Base-by-base conservation (phyloP, 768 basidiomycete species). In the Lentinula boryana region DNA sequence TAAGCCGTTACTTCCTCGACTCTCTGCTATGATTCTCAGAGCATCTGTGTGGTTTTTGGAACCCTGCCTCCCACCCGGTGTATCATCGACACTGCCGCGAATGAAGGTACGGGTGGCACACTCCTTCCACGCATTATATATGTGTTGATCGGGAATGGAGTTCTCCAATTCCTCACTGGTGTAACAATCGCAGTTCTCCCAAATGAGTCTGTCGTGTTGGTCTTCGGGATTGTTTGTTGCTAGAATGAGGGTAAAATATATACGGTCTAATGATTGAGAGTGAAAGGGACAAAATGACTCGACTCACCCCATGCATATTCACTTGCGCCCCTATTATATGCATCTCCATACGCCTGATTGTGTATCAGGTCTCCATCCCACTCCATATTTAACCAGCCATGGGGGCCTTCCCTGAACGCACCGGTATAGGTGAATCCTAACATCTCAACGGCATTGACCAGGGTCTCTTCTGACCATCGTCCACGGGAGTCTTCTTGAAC, bases 51-150 rank as follows among this genome's bases (percentile, higher is more conserved):
- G 82, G 35, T 80, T 75, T 55, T 78, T 74, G 6, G 2, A 2
- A 16, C 9, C 18, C 46, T 23, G 16, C 18, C 21, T n/a, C 18
- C 10, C 8, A 48, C 21, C 6, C 8, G 16, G 7, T 61, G 85
- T 77, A 23, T 73, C 71, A 2, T 76, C 68, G 4, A 84, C 84
- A 36, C 78, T 71, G 43, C 66, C 79, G 64, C 63, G 73, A 69
- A 88, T 86, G 4, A 36, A 36, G 21, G 12, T 16, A 12, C 35
- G 32, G 63, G 78, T 85, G 63, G 80, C 76, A 72, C 71, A 84
- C 63, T 73, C 84, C 75, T 67, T 83, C 88, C 89, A 91, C 5
- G 90, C 90, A 55, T 83, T 80, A 58, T 81, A 80, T 36, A 91
- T 76, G 66, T 92, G 91, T 4, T 80, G 76, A 61, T 90, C 87